Evolutionary conservation across 495 filamentous ascomycete genomes (phyloP), one percentile per base, ranked within the genome.

Genomic region (Aspergillus biplanus): DNA sequence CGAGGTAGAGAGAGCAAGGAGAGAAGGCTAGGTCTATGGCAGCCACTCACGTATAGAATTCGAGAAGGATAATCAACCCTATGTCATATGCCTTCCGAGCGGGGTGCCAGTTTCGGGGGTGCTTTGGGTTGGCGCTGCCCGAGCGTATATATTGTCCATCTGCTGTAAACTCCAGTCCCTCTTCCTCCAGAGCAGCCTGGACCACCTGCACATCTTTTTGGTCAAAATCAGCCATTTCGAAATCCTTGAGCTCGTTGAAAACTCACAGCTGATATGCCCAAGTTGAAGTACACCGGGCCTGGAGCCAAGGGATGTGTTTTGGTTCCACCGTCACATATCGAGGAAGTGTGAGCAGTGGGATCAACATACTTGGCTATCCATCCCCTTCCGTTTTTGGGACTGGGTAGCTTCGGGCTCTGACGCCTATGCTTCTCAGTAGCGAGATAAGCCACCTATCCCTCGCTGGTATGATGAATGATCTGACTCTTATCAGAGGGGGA

Each of bases 21-120:
- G 16, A 49, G 39, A 46, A 6, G 34, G 46, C 46, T 8, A 49
- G 39, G 15, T 13, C 52, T 21, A n/a, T 27, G 31, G 46, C n/a
- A n/a, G 52, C 9, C 33, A 54, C 55, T 33, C 53, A 69, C 71
- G 65, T 66, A 52, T 66, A 67, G 34, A 73, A 67, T 27, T 76
- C 72, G 4, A 76, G 61, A 4, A 69, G 46, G 7, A 73, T 35
- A 18, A 76, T 70, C 4, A 76, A 11, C 0, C 34, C 32, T 2
- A 66, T 65, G 52, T 74, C 65, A 34, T 70, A 73, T 3, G 50
- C 33, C 53, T 74, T 74, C 6, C 65, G 61, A 0, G n/a, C 5
- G 8, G 12, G 16, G 11, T 33, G 33, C 73, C 71, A 76, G 55
- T 74, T 69, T 15, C 66, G 52, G 5, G 73, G 72, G 63, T 73